Base-by-base conservation (phyloP, 2,329 filamentous ascomycete genomes). In the Paraphoma sp. region DNA sequence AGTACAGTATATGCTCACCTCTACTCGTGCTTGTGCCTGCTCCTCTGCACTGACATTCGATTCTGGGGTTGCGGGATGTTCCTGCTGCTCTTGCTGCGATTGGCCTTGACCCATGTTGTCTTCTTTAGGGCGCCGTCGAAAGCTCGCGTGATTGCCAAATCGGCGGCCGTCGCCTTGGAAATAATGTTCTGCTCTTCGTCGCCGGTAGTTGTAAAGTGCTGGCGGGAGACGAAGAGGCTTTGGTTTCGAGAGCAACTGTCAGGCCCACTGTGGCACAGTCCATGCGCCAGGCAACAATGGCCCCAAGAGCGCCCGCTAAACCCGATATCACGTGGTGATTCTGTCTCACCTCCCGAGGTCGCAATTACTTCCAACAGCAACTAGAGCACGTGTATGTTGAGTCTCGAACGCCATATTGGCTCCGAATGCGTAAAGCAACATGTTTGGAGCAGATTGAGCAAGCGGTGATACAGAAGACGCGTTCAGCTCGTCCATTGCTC, bases 51-150 rank as follows among this genome's bases (percentile, higher is more conserved):
- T 68, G 3, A 67, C 36, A 5, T 66, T 61, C 3, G 65, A 64
- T 48, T 71, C 66, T 23, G 65, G 64, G 1, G 65, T 62, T 43
- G 53, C 33, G 29, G 49, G 33, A 9, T 38, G 59, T 12, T 57
- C 49, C 14, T 51, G 56, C 38, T 65, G 65, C 10, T 57, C 49
- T 11, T 51, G 56, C 38, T 65, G 65, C 10, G 69, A 71, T 42
- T 71, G 64, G 12, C 53, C 56, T 51, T 71, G 68, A 23, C 70
- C 70, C 69, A 73, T 72, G 18, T 36, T 52, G 54, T 23, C 6
- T 16, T 12, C 16, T n/a, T 5, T 14, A n/a, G 17, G 30, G 2
- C 29, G 4, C 44, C 10, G 14, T 10, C 7, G 14, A 6, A 36
- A 36, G 14, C 9, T 36, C 33, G 33, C 7, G 14, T 23, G 23